Evolutionary conservation across 352 stramenopile genomes (phyloP), one percentile per base, ranked within the genome.

Genomic region (Globisporangium cystogenes): DNA sequence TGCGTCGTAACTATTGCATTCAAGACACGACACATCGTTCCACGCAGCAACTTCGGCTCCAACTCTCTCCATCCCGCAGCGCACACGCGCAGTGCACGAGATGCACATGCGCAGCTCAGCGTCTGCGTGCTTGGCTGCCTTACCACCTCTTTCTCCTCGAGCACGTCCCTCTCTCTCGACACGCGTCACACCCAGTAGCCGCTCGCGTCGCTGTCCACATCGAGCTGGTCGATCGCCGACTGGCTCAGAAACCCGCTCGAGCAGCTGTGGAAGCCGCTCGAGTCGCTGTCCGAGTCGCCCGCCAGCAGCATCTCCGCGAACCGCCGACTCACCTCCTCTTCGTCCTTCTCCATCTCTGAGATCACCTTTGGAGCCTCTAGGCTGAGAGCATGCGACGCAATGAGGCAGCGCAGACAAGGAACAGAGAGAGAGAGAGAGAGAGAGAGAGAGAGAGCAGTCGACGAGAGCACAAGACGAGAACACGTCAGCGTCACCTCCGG

Each of bases 241-340:
- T 62, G 70, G 20, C 68, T 81, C 23, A 75, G 31, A 12, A 63
- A 65, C 18, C 54, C 59, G 26, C 61, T 70, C 37, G 73, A 87
- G 50, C 79, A 86, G 48, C 64, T 90, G 43, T 86, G 41, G 55
- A 88, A 82, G 1, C 77, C 76, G 51, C 75, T 87, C 26, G 68
- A 70, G 4, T 74, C 71, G 31, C 70, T 74, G 16, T n/a, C 57
- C 5, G 55, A 62, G 21, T 59, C 50, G 4, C 44, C 56, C 4
- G 50, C 57, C 2, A 57, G 44, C 23, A 58, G 37, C 50, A 58
- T 65, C 24, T 64, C 55, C 10, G 59, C 64, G 12, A 63, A 59
- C 33, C 68, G 67, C 12, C 63, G 59, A 33, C 69, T 63, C 48
- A 84, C 65, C 4, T 65, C 60, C 21, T 74, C 68, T 27, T 82